Evolutionary conservation across 169 alveolate genomes (phyloP).

Genomic region (Miamiensis avidus): DNA sequence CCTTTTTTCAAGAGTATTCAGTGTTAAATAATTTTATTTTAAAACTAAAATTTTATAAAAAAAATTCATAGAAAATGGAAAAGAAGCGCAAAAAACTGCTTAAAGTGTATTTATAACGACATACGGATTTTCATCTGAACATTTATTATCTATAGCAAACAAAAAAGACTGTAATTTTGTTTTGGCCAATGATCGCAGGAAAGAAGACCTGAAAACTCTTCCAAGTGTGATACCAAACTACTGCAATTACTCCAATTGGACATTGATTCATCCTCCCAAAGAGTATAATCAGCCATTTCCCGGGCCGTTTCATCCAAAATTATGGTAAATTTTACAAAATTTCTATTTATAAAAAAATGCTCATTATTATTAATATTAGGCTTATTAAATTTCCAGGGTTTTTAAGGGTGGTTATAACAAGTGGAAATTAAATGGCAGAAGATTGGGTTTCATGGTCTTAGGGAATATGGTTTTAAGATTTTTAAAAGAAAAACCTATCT

Average conservation of each 20-base stretch:
- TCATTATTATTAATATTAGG: too few relatives aligned
- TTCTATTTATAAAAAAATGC: too few relatives aligned
- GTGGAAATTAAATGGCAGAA: slow-evolving; percentile 36
- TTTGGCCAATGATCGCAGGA: slow-evolving; percentile 25
- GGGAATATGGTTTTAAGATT: slow-evolving; percentile 41
- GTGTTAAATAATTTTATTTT: too few relatives aligned
- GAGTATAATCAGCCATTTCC: slow-evolving; percentile 6
- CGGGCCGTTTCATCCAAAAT: slow-evolving; percentile 50
- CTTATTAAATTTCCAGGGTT: slow-evolving; percentile 33
- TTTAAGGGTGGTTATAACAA: slow-evolving; percentile 37
- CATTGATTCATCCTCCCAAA: slow-evolving; percentile 39
- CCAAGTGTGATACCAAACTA: slow-evolving; percentile 20
- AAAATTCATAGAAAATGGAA: neutral
- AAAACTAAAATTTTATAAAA: neutral
- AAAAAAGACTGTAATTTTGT: slow-evolving; percentile 15
- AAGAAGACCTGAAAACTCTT: neutral
- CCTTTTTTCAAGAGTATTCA: slow-evolving; percentile 13
- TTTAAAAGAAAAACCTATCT: neutral
- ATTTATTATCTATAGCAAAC: slow-evolving; percentile 18
- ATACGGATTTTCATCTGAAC: slow-evolving; percentile 34
- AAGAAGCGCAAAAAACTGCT: slow-evolving; percentile 19
- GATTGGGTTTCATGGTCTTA: slow-evolving; percentile 47
- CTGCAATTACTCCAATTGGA: slow-evolving; percentile 34
- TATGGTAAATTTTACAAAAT: too few relatives aligned
- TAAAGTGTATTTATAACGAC: slow-evolving; percentile 38